Base-by-base conservation (phyloP, 2,329 filamentous ascomycete species). In the Microdochium paspali region DNA sequence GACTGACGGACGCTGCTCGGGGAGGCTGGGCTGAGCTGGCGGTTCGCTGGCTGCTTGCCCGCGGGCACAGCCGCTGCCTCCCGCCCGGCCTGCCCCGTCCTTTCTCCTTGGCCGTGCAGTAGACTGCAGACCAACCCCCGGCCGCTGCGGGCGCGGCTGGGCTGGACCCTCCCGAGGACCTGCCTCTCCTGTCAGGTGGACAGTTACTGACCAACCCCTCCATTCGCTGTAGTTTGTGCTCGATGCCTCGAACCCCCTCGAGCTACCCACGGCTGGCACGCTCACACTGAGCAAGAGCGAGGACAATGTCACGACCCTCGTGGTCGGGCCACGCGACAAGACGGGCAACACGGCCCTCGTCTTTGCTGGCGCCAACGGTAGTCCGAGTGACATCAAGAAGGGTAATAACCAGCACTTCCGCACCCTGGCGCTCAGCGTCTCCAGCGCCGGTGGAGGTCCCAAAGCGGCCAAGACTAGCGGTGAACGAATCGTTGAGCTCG, bases 291-390 rank as follows among this genome's bases (percentile, higher is more conserved):
- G 86, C 51, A 77, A 81, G 56, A 81, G 90, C 60, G 90, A 96
- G 69, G 91, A 97, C 66, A 94, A 86, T 48, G 87, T 95, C 49
- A 89, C 85, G 54, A 90, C 86, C 47, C 74, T 96, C 45, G 88
- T 82, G 39, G 79, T 85, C 46, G 82, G 88, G 54, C 76, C 69
- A 60, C 76, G 59, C 65, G 12, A 12, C 18, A 40, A 21, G 10
- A 77, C 70, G 66, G 71, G 70, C 45, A 82, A 74, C 57, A 69
- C 61, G 46, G 77, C 78, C 5, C 62, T 77, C 39, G 67, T 80
- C 7, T 82, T 87, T 54, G 87, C 90, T 24, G 90, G 90, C 47
- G 84, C 95, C 68, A 96, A 95, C 64, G 90, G 88, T 50, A 85
- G 84, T 49, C 74, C 81, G 44, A 76, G 75, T 5, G 83, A 89